Percentiles rank a stretch among this genome's conserved stretches.
These are phyloP conservation scores for Kodamaea fungicola DNA, from an alignment of 1,139 yeast genomes.

Conservation along the genomic window DNA sequence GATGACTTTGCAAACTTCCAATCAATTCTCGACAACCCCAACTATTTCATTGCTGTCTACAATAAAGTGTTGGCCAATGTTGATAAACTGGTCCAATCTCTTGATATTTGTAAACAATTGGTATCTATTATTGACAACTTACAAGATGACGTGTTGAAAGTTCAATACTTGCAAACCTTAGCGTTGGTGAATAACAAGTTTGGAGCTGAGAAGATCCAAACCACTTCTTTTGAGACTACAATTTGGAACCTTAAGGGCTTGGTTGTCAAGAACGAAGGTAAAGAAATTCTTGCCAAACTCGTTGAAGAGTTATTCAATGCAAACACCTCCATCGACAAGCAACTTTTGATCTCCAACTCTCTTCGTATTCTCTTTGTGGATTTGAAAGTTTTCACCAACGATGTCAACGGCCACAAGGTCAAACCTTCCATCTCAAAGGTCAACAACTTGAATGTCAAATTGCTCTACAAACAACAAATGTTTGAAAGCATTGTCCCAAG, in stretches of 20 bases:
- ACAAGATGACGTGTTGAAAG: conserved; percentile 29
- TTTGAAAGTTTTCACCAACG: conserved; percentile 53
- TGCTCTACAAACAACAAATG: conserved; percentile 74
- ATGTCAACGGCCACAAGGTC: conserved; percentile 21
- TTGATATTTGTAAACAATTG: conserved; percentile 13
- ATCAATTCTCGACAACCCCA: conserved; percentile 29
- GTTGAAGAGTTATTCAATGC: conserved; percentile 11
- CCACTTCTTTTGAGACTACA: conserved; percentile 43
- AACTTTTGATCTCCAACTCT: conserved; percentile 40
- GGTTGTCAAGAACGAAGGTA: conserved; percentile 57
- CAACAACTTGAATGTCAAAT: conserved; percentile 54
- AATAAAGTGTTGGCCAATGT: conserved; percentile 50
- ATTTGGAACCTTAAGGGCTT: conserved; percentile 76
- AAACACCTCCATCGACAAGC: conserved; percentile 3
- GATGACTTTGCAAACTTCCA: conserved; percentile 22
- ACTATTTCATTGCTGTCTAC: conserved; percentile 45
- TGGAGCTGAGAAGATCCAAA: conserved; percentile 2
- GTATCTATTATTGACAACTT: conserved; percentile 15
- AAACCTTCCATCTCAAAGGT: conserved; percentile 39
- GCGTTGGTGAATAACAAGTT: conserved; percentile 57
- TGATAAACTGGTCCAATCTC: conserved; percentile 29
- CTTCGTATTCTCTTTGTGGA: conserved; percentile 68
- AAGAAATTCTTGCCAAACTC: conserved; percentile 33
- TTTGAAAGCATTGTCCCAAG: conserved; percentile 56
- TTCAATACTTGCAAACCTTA: conserved; percentile 58